Evolutionary conservation across 177 flowering plant species (phyloP), one percentile per base, ranked within the genome.

Genomic region (Vitis hybrid): DNA sequence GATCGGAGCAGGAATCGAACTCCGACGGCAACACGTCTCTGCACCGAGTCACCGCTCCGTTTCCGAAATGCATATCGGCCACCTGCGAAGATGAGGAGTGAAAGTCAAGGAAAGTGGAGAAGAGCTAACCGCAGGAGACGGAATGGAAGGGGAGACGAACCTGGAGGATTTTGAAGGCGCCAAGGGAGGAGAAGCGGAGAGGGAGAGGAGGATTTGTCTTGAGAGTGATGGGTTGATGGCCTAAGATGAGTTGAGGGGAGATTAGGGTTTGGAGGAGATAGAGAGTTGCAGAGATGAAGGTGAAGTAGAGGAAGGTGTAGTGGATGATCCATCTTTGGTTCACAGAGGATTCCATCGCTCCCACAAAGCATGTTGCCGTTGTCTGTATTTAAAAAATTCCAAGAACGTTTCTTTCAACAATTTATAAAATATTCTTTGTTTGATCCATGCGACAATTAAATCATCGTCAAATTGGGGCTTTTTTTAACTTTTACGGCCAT

Each of bases 81-180:
- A 90, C 89, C 91, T 91, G 2, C 45, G 52, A 59, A 13, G n/a
- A 34, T 39, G 26, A 56, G 15, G 15, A 22, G 29, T 4, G 13
- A 48, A 48, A 29, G 14, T 14, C 10, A 11, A 11, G 61, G 13
- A 26, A 59, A 67, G 12, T 2, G n/a, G 2, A 15, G 6, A 55
- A 26, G 29, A 26, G 29, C 0, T 26, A 26, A 26, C 29, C 29
- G 29, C 6, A 13, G 10, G 48, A 7, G 8, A 29, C 2, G 39
- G 45, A 20, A 14, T 4, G 8, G 14, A 71, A 7, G 22, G 6
- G 29, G 29, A 26, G 16, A 20, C 10, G 14, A 2, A 88, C 95
- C 91, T 91, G 98, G 31, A 93, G 95, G 82, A 93, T 93, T 67
- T 91, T 93, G 89, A 90, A 93, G 55, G 92, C 82, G 16, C 98